These are phyloP conservation scores for Scenedesmus sp. DNA, from an alignment of 163 green algal genomes.

Conservation along the genomic window DNA sequence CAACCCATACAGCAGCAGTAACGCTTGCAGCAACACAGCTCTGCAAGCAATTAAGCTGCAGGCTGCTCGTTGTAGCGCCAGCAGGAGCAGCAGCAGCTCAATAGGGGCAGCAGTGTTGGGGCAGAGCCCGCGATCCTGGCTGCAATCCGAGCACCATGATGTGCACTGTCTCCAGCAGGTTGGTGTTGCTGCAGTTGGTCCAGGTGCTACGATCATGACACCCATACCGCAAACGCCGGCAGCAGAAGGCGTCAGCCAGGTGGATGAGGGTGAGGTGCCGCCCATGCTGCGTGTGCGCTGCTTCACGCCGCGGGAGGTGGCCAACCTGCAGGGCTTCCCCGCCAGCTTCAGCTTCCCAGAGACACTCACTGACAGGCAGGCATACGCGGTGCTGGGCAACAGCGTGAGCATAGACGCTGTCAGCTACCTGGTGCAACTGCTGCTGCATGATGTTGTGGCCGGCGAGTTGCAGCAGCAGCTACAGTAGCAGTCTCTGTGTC, in stretches of 20 bases:
- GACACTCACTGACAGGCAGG: constrained; percentile 21
- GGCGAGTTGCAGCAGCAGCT: neutral
- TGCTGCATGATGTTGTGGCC: constrained; percentile 16
- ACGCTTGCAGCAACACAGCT: neutral
- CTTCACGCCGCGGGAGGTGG: constrained; percentile 40
- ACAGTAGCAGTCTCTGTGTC: no score
- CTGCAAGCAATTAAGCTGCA: neutral
- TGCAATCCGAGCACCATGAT: neutral
- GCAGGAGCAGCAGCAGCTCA: constrained; percentile 11
- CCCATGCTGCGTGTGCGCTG: constrained; percentile 16
- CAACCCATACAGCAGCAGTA: constrained; percentile 15
- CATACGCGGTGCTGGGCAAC: constrained; percentile 45
- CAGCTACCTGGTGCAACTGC: neutral
- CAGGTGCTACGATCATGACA: neutral
- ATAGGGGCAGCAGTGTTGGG: neutral
- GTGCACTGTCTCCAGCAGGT: neutral
- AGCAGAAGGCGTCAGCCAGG: neutral
- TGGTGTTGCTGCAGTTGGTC: neutral
- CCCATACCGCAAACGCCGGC: neutral
- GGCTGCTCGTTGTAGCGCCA: neutral
- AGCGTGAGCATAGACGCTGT: constrained; percentile 41
- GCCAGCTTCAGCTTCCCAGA: constrained; percentile 15
- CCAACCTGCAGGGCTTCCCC: constrained; percentile 27
- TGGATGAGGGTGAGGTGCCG: neutral
- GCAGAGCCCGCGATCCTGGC: neutral